These are phyloP conservation scores for Helianthus annuus DNA, from an alignment of 129 eudicot species.

Conservation along the genomic window DNA sequence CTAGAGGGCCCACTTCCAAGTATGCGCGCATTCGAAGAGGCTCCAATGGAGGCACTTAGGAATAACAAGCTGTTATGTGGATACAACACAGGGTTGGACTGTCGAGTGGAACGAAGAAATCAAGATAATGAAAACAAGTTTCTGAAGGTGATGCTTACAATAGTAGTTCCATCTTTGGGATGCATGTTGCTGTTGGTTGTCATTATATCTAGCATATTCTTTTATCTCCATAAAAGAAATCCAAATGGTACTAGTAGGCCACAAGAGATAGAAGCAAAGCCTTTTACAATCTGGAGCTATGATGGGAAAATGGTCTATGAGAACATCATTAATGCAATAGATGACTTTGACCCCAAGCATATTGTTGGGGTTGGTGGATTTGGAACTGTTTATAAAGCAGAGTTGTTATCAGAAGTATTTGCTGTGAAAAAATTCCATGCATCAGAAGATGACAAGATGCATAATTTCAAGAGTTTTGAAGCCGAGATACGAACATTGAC, in stretches of 20 bases:
- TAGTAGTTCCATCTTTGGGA: conserved; percentile 7
- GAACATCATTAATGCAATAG: neutral
- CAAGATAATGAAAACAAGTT: conserved; percentile 5
- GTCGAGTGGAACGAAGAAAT: neutral
- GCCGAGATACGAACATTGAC: conserved; percentile 1
- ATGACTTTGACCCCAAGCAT: conserved; percentile 11
- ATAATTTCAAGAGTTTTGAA: neutral
- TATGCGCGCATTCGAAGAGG: conserved; percentile 4
- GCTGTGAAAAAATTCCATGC: conserved; percentile 1
- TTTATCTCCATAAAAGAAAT: neutral
- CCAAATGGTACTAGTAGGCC: neutral
- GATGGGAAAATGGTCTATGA: conserved; percentile 1
- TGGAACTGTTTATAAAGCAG: neutral
- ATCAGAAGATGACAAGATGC: conserved; percentile 1
- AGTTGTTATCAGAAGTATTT: neutral
- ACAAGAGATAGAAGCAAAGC: neutral
- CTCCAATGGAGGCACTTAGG: conserved; percentile 6
- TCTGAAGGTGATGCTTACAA: neutral
- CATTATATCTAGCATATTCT: neutral
- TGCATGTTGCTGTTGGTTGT: conserved; percentile 2
- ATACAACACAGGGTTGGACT: neutral
- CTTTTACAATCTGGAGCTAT: conserved; percentile 6
- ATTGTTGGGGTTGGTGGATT: conserved; percentile 5
- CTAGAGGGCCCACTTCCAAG: conserved; percentile 14
- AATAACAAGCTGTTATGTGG: conserved; percentile 5